Evolutionary conservation across 179 eudicot genomes (phyloP).

Genomic region (Corrigiola litoralis): DNA sequence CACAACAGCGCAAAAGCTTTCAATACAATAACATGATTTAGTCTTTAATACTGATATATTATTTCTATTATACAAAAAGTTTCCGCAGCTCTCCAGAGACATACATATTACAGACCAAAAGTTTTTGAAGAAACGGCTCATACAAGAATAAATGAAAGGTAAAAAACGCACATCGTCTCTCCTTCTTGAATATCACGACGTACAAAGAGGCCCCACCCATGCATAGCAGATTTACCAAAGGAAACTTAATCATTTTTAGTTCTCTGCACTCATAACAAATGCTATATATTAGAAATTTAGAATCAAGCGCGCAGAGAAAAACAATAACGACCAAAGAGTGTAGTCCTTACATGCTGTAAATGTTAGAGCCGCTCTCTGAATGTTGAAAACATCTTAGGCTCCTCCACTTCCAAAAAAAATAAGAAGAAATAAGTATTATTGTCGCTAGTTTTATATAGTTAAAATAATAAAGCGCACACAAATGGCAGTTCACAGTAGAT

Average conservation of each 20-base stretch:
- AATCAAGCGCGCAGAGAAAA: not conserved
- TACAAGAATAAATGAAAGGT: not conserved
- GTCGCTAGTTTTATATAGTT: not conserved
- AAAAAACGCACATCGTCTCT: constrained; percentile 63
- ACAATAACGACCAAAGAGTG: not conserved
- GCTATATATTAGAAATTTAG: constrained; percentile 3
- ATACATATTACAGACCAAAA: not conserved
- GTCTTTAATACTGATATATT: too few species aligned
- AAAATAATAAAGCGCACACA: not conserved
- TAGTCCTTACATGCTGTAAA: constrained; percentile 63
- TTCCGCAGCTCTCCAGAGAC: too few species aligned
- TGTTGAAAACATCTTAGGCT: constrained; percentile 66
- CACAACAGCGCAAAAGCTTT: not conserved
- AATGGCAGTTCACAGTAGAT: not conserved
- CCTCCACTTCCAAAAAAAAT: constrained; percentile 58
- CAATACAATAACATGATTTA: not conserved
- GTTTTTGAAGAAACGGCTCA: not conserved
- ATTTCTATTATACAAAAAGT: not conserved
- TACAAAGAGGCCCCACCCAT: constrained; percentile 99
- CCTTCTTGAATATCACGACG: constrained; percentile 90
- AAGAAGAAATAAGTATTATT: constrained; percentile 12
- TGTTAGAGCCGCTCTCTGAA: constrained; percentile 78
- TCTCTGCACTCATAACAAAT: constrained; percentile 49
- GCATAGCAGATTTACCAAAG: constrained; percentile 96
- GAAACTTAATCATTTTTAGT: constrained; percentile 88